Evolutionary conservation across 2,329 filamentous ascomycete species (phyloP).

Genomic region (Exophiala spinifera): DNA sequence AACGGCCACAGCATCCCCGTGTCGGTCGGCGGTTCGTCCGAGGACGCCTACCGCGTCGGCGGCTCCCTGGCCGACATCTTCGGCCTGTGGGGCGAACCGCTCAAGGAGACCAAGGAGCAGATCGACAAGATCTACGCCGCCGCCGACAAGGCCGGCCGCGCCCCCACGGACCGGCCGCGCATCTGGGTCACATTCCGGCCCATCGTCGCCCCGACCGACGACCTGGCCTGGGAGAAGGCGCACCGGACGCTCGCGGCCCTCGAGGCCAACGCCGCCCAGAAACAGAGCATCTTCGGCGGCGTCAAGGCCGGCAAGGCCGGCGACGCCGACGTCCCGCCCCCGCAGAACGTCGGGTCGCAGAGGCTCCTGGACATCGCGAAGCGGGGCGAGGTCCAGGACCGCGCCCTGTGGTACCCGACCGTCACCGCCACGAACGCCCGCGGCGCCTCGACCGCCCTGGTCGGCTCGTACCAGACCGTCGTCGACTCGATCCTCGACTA

Average conservation of each 20-base stretch:
- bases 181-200: slow-evolving; percentile 66
- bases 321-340: slow-evolving; percentile 37
- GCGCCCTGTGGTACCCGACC: slow-evolving; percentile 62
- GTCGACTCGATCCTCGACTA: slow-evolving; percentile 57
- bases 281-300: slow-evolving; percentile 18
- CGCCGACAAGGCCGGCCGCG: slow-evolving; percentile 55
- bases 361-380: slow-evolving; percentile 57
- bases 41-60: slow-evolving; percentile 69
- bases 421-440: slow-evolving; percentile 60
- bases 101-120: slow-evolving; percentile 62
- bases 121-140: slow-evolving; percentile 60
- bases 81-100: slow-evolving; percentile 61
- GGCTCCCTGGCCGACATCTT: slow-evolving; percentile 61
- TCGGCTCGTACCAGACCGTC: slow-evolving; percentile 54
- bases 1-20: slow-evolving; percentile 70
- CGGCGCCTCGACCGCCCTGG: slow-evolving; percentile 58
- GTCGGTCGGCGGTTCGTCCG: slow-evolving; percentile 69
- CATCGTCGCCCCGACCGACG: slow-evolving; percentile 60
- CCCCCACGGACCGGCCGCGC: slow-evolving; percentile 48
- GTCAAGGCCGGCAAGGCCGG: slow-evolving; percentile 34
- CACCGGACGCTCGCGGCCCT: slow-evolving; percentile 55
- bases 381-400: slow-evolving; percentile 54
- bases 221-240: slow-evolving; percentile 61
- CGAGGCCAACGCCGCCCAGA: slow-evolving; percentile 40
- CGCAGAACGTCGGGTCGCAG: slow-evolving; percentile 60